Conservation (phyloP, 371 early-diverging fungal genomes). For the Cokeromyces recurvatus region DNA sequence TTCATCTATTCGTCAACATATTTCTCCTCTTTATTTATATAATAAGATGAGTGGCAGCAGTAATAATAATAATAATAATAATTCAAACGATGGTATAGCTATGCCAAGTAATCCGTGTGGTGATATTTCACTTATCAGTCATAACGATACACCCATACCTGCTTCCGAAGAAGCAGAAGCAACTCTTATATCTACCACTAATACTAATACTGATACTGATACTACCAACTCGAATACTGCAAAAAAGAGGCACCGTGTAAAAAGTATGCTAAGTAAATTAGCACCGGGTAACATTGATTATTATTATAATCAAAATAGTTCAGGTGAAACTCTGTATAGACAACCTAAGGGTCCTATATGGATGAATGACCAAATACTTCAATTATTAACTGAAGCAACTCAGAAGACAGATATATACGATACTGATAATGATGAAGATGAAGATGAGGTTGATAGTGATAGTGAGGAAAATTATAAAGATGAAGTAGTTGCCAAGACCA, state of each 20-base stretch:
- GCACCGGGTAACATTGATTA: background rate
- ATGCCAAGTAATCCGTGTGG: background rate
- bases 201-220: background rate
- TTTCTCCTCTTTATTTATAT: constrained; percentile 5
- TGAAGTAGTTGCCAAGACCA: too few species aligned
- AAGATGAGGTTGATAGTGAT: background rate
- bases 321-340: constrained; percentile 8
- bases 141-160: too few species aligned
- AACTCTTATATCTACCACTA: too few species aligned
- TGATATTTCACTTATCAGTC: background rate
- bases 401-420: too few species aligned
- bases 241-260: constrained; percentile 1
- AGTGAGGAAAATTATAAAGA: background rate
- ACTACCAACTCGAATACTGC: background rate
- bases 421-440: background rate
- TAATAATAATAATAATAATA: background rate
- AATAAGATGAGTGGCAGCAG: constrained; percentile 1
- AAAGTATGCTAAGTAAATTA: background rate
- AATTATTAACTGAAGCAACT: background rate
- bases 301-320: constrained; percentile 4
- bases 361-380: constrained; percentile 1
- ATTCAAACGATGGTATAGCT: background rate
- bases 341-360: constrained; percentile 9
- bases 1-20: constrained; percentile 3
- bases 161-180: too few species aligned